Base-by-base conservation (phyloP, 2,329 filamentous ascomycete genomes). In the Aphanocladium album region DNA sequence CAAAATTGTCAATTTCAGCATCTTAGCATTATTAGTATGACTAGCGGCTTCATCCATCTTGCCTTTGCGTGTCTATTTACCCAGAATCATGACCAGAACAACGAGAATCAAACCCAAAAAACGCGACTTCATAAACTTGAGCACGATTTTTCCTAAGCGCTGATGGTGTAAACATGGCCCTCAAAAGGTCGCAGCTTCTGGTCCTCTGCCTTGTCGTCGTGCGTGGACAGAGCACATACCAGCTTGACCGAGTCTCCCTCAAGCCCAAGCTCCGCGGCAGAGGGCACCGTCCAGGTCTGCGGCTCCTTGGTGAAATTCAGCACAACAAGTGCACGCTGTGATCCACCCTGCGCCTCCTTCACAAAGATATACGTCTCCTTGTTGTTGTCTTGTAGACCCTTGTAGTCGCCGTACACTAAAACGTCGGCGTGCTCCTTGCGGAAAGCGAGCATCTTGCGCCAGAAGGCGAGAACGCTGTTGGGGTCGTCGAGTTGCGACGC, bases 401-500 rank as follows among this genome's bases (percentile, higher is more conserved):
- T 64, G 47, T 74, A 75, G 46, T 74, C 71, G 17, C 73, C 72
- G 46, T 75, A 75, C 0, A 74, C 73, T 12, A 70, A 57, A 1
- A 74, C 43, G 39, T 74, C 71, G 1, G 67, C 65, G 41, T 74
- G 67, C 56, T 74, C 67, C 8, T 65, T 67, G 43, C 73, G 64
- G 57, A 73, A 72, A 1, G 33, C 62, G 1, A 71, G 60, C 60
- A 67, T 66, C 25, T 67, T 71, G 61, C 67, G 70, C 72, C 73
- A 75, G 47, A 71, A 75, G 1, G 67, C 67, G 0, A 73, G 58
- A 1, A 71, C 69, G 27, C 77, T 78, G 0, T 71, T 62, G 0
- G 71, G 62, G 33, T 80, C 74, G 0, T 74, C 63, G 0, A 74
- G 64, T 68, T 89, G 86, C 1, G 76, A 74, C 12, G 79, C 77